A percentile compares a stretch with the other conserved stretches of the same genome.
Conservation (phyloP, 2,329 filamentous ascomycete species). For the Colletotrichum camelliae region DNA sequence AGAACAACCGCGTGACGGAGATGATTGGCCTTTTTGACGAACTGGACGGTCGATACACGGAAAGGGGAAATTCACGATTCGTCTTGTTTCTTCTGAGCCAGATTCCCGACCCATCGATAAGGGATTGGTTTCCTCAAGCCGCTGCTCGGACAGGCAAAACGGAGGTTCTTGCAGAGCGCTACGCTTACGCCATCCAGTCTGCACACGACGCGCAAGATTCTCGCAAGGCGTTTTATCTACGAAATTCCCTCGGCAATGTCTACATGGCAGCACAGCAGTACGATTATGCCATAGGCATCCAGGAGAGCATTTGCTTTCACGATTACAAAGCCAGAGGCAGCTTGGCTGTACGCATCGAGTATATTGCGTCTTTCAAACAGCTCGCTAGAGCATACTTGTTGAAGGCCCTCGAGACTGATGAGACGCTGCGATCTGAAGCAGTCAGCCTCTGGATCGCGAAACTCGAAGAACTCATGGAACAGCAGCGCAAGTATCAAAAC, state of each 20-base stretch:
- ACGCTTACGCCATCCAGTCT: slow-evolving; percentile 35
- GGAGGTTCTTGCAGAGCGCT: slow-evolving; percentile 32
- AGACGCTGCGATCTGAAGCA: slow-evolving; percentile 24
- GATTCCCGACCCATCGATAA: slow-evolving; percentile 32
- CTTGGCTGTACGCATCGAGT: slow-evolving; percentile 41
- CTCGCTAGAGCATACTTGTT: slow-evolving; percentile 39
- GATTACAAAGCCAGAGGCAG: slow-evolving; percentile 45
- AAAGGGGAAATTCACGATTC: slow-evolving; percentile 30
- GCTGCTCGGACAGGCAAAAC: slow-evolving; percentile 38
- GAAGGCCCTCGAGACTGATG: slow-evolving; percentile 15
- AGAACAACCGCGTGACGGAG: slow-evolving; percentile 39
- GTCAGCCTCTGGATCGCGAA: slow-evolving; percentile 37
- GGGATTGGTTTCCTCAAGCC: slow-evolving; percentile 47
- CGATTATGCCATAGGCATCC: slow-evolving; percentile 37
- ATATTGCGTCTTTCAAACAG: slow-evolving; percentile 44
- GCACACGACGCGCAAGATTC: slow-evolving; percentile 39
- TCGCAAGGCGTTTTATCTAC: slow-evolving; percentile 41
- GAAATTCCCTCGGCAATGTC: slow-evolving; percentile 39
- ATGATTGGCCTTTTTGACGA: slow-evolving; percentile 40
- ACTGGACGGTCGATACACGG: slow-evolving; percentile 31
- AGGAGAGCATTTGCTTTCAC: slow-evolving; percentile 39
- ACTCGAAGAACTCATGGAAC: slow-evolving; percentile 38
- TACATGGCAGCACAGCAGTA: slow-evolving; percentile 39
- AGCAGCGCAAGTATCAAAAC: slow-evolving; percentile 43
- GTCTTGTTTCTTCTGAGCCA: slow-evolving; percentile 41